Evolutionary conservation across 106 monocot genomes (phyloP), one percentile per base, ranked within the genome.

Genomic region (Gastrodia elata): DNA sequence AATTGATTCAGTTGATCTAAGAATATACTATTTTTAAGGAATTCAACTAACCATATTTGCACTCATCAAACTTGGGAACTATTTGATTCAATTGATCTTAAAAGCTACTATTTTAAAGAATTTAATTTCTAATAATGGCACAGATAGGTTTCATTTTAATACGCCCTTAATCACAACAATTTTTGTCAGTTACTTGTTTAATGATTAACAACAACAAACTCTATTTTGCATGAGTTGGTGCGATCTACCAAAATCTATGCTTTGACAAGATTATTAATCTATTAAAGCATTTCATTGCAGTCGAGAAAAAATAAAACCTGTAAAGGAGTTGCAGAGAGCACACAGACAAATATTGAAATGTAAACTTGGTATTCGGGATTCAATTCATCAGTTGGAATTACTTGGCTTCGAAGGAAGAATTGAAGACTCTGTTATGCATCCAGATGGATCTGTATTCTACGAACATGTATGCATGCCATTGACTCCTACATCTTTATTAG

Each of bases 241-340:
- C 41, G 40, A 39, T 69, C 40, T 26, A 39, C 26, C 25, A 25
- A 39, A 41, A 25, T 10, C 0, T 25, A 13, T 64, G 20, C n/a
- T 55, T 36, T 38, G 38, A 78, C 65, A 56, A 65, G 64, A 14
- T 43, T 70, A 72, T 28, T 48, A 10, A 36, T 20, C 26, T 26
- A 30, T 68, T 59, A 3, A 68, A 69, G 32, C 46, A 15, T 73
- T 37, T 30, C 34, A 15, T 65, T 68, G 25, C 88, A 94, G 94
- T 65, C 80, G 84, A 37, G 94, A 94, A 82, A 94, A 91, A 70
- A 77, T 94, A 38, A 91, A 84, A 68, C 94, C 94, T 35, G 91
- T 86, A 76, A 91, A 91, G 75, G 94, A 94, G 79, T 65, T 94
- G 73, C 81, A 83, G 76, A 86, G 94, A 78, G 94, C 94, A 38